These are phyloP conservation scores for Groenewaldozyma sp. DNA, from an alignment of 1,139 yeast genomes.

Conservation along the genomic window DNA sequence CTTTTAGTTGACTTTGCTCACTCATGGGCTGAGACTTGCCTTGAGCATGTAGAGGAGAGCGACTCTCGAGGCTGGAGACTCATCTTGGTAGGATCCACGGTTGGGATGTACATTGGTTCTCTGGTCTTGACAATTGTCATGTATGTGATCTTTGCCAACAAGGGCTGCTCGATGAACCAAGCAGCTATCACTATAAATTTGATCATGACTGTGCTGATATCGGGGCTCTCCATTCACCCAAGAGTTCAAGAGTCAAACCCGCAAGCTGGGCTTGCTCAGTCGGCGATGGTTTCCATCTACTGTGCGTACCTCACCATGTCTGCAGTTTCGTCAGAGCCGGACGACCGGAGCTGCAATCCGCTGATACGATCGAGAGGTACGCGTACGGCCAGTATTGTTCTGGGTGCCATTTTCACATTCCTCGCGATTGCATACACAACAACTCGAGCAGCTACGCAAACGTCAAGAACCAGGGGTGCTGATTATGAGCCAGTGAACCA, in stretches of 20 bases:
- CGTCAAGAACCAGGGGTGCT: slow-evolving; percentile 20
- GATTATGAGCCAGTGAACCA: slow-evolving; percentile 29
- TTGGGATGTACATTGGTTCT: slow-evolving; percentile 70
- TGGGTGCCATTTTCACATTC: slow-evolving; percentile 92
- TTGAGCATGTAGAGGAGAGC: slow-evolving; percentile 79
- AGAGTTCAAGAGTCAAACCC: slow-evolving; percentile 87
- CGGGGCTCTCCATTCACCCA: slow-evolving; percentile 69
- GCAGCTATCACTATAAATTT: slow-evolving; percentile 76
- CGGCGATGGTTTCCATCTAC: slow-evolving; percentile 91
- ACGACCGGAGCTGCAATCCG: slow-evolving; percentile 86
- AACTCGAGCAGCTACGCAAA: slow-evolving; percentile 73
- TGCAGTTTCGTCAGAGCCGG: slow-evolving; percentile 96
- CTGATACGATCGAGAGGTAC: slow-evolving; percentile 83
- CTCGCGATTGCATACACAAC: slow-evolving; percentile 96
- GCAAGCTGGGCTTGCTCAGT: slow-evolving; percentile 92
- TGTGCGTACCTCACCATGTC: slow-evolving; percentile 88
- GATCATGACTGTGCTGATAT: slow-evolving; percentile 51
- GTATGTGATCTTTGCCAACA: slow-evolving; percentile 74
- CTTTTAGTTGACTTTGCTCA: slow-evolving; percentile 94
- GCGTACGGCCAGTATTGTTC: slow-evolving; percentile 73
- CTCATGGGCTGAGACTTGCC: slow-evolving; percentile 96
- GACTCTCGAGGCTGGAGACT: slow-evolving; percentile 80
- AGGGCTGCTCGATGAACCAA: slow-evolving; percentile 87
- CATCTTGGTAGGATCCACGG: slow-evolving; percentile 76
- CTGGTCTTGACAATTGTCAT: slow-evolving; percentile 64